Evolutionary conservation across 345 rosid species (phyloP), one percentile per base, ranked within the genome.

Genomic region (Syzygium aqueum): DNA sequence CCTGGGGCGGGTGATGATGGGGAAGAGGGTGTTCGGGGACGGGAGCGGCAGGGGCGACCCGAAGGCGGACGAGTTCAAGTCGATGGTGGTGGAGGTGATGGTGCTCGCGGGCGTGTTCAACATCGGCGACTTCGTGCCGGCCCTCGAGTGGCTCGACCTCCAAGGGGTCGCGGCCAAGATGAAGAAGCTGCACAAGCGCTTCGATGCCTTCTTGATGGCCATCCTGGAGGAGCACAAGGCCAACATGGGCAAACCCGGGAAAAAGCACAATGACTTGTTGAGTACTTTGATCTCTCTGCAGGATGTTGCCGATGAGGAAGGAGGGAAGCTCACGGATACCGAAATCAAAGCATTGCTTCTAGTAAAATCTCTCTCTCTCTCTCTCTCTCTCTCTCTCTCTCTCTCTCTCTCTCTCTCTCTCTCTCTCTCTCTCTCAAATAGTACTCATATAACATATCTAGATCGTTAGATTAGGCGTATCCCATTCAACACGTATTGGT

Each of bases 41-140:
- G 94, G 94, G 0, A 90, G 87, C 52, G 93, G 93, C 25, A 90
- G 87, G 0, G 89, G 90, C 1, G 99, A 96, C 87, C 86, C 91
- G 2, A 90, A 94, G 89, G 99, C 99, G 1, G 96, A 95, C 3
- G 98, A 96, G 86, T 97, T 97, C 89, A 95, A 97, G 87, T 91
- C 95, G 0, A 97, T 96, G 99, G 99, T 96, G 86, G 93, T 94
- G 89, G 99, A 97, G 91, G 59, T 95, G 89, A 96, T 96, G 99
- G 92, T 88, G 61, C 87, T 96, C 57, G 98, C 97, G 1, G 99
- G 99, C 33, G 95, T 95, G 6, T 94, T 97, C 87, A 96, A 97
- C 92, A 73, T 97, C 85, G 97, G 99, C 43, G 99, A 97, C 89
- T 97, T 94, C 82, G 89, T 97, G 49, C 99, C 99, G 3, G 89